These are phyloP conservation scores for Gossypioides kirkii DNA, from an alignment of 345 rosid genomes.

Conservation along the genomic window DNA sequence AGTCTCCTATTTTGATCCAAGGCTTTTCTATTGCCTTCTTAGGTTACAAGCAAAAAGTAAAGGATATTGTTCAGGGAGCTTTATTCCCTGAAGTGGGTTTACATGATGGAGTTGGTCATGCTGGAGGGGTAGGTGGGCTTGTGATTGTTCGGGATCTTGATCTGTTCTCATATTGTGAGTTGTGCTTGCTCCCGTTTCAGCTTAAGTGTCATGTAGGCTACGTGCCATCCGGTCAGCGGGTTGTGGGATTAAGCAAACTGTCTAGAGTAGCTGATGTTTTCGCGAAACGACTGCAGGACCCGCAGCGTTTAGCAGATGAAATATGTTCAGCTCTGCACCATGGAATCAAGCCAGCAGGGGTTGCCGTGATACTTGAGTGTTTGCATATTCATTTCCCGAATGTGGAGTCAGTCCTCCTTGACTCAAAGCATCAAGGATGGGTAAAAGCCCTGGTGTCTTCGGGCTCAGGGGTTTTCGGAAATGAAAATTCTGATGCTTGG, in stretches of 20 bases:
- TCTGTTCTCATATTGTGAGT: slow-evolving; percentile 83
- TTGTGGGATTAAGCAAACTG: slow-evolving; percentile 88
- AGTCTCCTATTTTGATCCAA: neutral
- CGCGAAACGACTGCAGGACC: slow-evolving; percentile 78
- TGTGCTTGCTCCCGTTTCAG: slow-evolving; percentile 90
- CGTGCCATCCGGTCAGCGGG: slow-evolving; percentile 73
- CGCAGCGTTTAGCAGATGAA: slow-evolving; percentile 74
- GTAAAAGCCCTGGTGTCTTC: slow-evolving; percentile 47
- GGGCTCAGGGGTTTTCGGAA: slow-evolving; percentile 76
- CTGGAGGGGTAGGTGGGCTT: slow-evolving; percentile 85
- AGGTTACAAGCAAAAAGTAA: slow-evolving; percentile 73
- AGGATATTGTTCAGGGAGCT: slow-evolving; percentile 81
- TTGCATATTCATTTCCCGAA: slow-evolving; percentile 69
- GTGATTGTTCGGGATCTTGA: slow-evolving; percentile 85
- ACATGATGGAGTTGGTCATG: slow-evolving; percentile 62
- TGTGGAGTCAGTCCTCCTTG: slow-evolving; percentile 40
- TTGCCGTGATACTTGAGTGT: slow-evolving; percentile 77
- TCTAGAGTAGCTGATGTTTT: slow-evolving; percentile 87
- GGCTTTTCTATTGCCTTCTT: slow-evolving; percentile 6
- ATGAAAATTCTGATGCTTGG: slow-evolving; percentile 57
- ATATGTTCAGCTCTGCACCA: slow-evolving; percentile 69
- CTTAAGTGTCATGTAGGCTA: slow-evolving; percentile 82
- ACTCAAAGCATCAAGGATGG: slow-evolving; percentile 53
- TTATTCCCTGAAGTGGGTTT: slow-evolving; percentile 90
- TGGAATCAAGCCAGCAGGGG: slow-evolving; percentile 78